Percentiles rank a stretch among this genome's conserved stretches.
These are phyloP conservation scores for Sporothrix luriei DNA, from an alignment of 2,329 filamentous ascomycete species.

Conservation along the genomic window DNA sequence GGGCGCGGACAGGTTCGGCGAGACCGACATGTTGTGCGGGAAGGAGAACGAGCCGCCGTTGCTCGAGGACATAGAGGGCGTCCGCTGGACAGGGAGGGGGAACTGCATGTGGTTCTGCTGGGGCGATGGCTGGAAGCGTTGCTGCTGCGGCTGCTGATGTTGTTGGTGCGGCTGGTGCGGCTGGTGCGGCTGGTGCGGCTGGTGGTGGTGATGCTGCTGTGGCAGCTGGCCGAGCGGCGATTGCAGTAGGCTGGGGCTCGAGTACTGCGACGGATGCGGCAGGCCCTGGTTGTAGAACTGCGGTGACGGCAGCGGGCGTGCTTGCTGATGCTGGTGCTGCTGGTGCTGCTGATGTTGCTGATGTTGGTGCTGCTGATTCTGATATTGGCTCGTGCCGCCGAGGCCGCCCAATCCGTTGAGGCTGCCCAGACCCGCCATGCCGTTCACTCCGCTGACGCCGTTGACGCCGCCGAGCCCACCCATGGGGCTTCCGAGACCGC, in stretches of 20 bases:
- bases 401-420: background rate
- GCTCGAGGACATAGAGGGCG: slow-evolving; percentile 27
- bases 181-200: slow-evolving; percentile 21
- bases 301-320: slow-evolving; percentile 31
- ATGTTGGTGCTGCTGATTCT: slow-evolving; percentile 3
- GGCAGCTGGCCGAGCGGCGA: slow-evolving; percentile 26
- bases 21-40: slow-evolving; percentile 29
- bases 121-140: slow-evolving; percentile 26
- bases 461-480: slow-evolving; percentile 9
- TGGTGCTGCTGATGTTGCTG: background rate
- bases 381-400: slow-evolving; percentile 22
- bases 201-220: slow-evolving; percentile 22
- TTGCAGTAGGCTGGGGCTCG: slow-evolving; percentile 29
- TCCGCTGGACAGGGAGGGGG: slow-evolving; percentile 24
- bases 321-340: slow-evolving; percentile 24
- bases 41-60: slow-evolving; percentile 25
- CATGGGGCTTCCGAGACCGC: slow-evolving; percentile 26
- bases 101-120: slow-evolving; percentile 32
- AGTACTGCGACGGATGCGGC: slow-evolving; percentile 27
- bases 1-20: slow-evolving; percentile 26
- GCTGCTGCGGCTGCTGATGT: slow-evolving; percentile 19
- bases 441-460: slow-evolving; percentile 5
- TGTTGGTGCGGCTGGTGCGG: slow-evolving; percentile 14
- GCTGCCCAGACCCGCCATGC: slow-evolving; percentile 16
- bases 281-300: slow-evolving; percentile 32